Conservation (phyloP, 306 rosid genomes). For the Malus orientalis region DNA sequence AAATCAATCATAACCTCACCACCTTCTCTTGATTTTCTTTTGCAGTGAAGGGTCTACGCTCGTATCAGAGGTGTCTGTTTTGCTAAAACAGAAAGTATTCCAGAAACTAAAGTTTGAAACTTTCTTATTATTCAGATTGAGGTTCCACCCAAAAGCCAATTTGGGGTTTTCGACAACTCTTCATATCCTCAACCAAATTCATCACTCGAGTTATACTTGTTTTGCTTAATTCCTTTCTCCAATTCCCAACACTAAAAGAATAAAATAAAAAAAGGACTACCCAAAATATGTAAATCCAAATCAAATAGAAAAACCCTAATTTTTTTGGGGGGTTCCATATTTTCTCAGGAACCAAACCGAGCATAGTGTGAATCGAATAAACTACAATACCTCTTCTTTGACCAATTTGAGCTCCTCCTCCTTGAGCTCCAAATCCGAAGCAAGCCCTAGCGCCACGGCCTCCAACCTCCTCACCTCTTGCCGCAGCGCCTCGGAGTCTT, state of each 20-base stretch:
- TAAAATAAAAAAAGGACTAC: background rate
- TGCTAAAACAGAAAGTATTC: no score
- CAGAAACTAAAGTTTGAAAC: background rate
- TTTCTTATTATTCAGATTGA: background rate
- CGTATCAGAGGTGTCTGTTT: no score
- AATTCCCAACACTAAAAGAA: background rate
- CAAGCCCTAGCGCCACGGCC: constrained; percentile 44
- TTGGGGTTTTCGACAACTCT: no score
- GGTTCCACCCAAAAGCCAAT: no score
- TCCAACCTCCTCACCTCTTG: constrained; percentile 61
- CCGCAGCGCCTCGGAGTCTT: constrained; percentile 43
- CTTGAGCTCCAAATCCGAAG: constrained; percentile 39
- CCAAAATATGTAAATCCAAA: no score
- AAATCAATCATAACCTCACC: no score
- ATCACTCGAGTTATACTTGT: background rate
- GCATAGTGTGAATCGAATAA: background rate
- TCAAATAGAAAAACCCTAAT: background rate
- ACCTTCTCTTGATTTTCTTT: no score
- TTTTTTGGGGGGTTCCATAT: background rate
- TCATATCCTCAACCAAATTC: background rate
- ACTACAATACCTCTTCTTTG: constrained; percentile 44
- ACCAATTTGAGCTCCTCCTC: constrained; percentile 41
- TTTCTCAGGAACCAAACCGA: background rate
- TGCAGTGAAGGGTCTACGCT: no score
- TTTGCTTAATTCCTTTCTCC: background rate